Evolutionary conservation across 2,329 filamentous ascomycete species (phyloP).

Genomic region (Ceratocystiopsis brevicomis): DNA sequence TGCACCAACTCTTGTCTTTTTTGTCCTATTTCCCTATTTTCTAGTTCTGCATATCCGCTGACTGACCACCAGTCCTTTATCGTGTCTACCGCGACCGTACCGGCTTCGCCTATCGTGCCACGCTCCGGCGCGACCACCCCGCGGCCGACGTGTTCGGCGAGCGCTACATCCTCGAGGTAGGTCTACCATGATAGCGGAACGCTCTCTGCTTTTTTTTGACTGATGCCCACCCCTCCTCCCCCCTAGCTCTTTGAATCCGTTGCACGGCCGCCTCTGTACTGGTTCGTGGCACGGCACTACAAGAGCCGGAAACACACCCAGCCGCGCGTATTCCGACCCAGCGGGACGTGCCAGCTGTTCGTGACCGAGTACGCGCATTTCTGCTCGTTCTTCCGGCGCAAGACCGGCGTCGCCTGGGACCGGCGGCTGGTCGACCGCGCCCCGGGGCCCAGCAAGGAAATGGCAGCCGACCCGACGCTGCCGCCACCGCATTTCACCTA

Average conservation of each 20-base stretch:
- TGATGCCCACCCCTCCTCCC: too few species aligned
- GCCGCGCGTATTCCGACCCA: slow-evolving; percentile 21
- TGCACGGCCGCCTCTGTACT: slow-evolving; percentile 38
- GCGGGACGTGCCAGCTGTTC: slow-evolving; percentile 21
- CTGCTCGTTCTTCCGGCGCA: slow-evolving; percentile 34
- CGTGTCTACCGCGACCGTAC: slow-evolving; percentile 44
- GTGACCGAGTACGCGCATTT: slow-evolving; percentile 30
- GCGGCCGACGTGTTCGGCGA: slow-evolving; percentile 30
- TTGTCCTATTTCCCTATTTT: too few species aligned
- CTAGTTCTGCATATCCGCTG: too few species aligned
- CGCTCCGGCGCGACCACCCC: slow-evolving; percentile 34
- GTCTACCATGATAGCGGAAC: slow-evolving; percentile 11
- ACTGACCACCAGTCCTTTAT: slow-evolving; percentile 30
- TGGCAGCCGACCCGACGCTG: background rate
- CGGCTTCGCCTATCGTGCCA: slow-evolving; percentile 44
- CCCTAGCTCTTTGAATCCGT: slow-evolving; percentile 50
- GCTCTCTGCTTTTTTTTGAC: background rate
- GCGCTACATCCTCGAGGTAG: slow-evolving; percentile 39
- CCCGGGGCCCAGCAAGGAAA: background rate
- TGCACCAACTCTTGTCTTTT: slow-evolving; percentile 9
- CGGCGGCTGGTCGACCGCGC: slow-evolving; percentile 19
- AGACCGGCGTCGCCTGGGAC: slow-evolving; percentile 42
- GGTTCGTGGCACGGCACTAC: slow-evolving; percentile 33
- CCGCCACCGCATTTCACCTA: background rate
- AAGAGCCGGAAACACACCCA: slow-evolving; percentile 20